Base-by-base conservation (phyloP, 2,329 filamentous ascomycete genomes). In the Dothiorella sarmentorum region DNA sequence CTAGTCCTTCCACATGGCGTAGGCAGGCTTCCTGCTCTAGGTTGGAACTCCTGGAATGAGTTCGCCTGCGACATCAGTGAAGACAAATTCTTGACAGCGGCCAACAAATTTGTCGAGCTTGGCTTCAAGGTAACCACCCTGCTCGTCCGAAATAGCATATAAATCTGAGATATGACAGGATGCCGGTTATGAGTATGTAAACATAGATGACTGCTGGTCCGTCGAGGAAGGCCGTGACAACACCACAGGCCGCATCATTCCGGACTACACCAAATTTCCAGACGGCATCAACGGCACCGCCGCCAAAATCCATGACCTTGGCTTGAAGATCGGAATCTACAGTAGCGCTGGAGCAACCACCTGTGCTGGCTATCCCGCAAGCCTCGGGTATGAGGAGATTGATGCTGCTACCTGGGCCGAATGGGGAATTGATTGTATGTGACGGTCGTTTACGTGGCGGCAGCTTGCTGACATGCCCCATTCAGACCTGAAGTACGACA, bases 311-410 rank as follows among this genome's bases (percentile, higher is more conserved):
- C 85, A 87, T 61, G 70, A 64, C 2, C 65, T 84, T 61, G 83
- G 82, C 2, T 65, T 88, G 43, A 87, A 87, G 66, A 71, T 86
- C 9, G 85, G 85, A 0, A 85, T 88, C 59, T 88, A 88, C 65
- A 80, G 80, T 63, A 80, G 79, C 66, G 81, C 80, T 0, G 81
- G 81, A 40, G 26, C 24, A 7, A 73, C 60, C 49, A 67, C 18
- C 53, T 85, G 83, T 64, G 83, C 77, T 1, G 78, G 78, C 4
- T 85, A 84, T 64, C 79, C 82, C 11, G 85, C 78, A 0, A 82
- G 78, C 55, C 65, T 84, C 9, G 83, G 80, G 1, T 78, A 80
- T 63, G 85, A 88, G 63, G 68, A 75, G 1, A 69, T 82, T 15
- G 85, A 87, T 67, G 85, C 84, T 1, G 69, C 77, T 40, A 80